phyloP scores from a whole-genome alignment of 768 basidiomycete species.

The Pisolithus marmoratus region DNA sequence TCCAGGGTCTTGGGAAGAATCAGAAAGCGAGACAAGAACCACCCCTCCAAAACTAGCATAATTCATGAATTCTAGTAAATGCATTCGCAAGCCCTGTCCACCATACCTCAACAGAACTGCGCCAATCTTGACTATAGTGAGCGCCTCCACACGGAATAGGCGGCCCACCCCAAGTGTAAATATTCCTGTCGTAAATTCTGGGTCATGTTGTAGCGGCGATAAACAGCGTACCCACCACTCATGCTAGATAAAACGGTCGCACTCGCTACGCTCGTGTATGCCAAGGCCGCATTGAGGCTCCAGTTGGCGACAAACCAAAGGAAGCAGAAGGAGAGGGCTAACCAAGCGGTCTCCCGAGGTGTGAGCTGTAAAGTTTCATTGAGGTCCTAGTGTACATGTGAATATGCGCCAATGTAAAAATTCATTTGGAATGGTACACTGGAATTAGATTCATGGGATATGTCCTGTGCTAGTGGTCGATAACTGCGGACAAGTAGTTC shows the following conservation, averaged over 20 bases:
- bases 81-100: neutral
- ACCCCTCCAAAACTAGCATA: conserved; percentile 70
- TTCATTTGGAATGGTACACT: conserved; percentile 8
- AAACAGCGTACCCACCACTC: conserved; percentile 56
- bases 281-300: conserved; percentile 77
- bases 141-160: conserved; percentile 71
- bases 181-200: conserved; percentile 54
- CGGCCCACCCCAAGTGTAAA: conserved; percentile 87
- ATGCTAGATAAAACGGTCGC: conserved; percentile 85
- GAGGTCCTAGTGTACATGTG: conserved; percentile 4
- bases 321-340: conserved; percentile 78
- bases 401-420: neutral
- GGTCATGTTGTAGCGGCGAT: neutral
- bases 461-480: conserved; percentile 17
- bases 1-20: conserved; percentile 39
- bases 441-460: conserved; percentile 7
- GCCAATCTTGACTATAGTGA: conserved; percentile 65
- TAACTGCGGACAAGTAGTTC: conserved; percentile 12
- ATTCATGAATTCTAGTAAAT: conserved; percentile 5
- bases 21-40: conserved; percentile 82
- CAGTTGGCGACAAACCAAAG: conserved; percentile 97
- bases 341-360: conserved; percentile 61
- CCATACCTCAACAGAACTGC: conserved; percentile 77
- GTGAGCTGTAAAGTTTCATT: conserved; percentile 43
- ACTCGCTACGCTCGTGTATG: conserved; percentile 90